Base-by-base conservation (phyloP, 345 rosid genomes). In the Barbarea vulgaris region DNA sequence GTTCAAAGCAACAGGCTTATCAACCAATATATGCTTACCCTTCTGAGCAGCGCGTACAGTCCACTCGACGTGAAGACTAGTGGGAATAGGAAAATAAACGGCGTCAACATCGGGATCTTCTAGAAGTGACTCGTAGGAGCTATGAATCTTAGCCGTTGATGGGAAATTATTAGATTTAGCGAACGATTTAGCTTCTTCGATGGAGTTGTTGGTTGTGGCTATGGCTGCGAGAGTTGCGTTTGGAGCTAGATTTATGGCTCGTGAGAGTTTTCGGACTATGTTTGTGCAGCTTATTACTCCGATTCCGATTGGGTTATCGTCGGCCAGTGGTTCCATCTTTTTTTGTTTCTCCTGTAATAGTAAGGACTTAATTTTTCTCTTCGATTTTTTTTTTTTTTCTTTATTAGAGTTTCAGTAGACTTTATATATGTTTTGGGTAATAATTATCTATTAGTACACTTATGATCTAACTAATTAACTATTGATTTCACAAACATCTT, bases 91-190 rank as follows among this genome's bases (percentile, higher is more conserved):
- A 24, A 89, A 12, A 42, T 91, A 93, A 36, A 89, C 86, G 70
- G 91, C 97, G 77, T 91, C 94, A 21, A 93, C 80, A 4, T 84
- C 83, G 0, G 88, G 84, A 75, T 91, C 98, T 60, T 89, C 87
- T 9, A 91, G 86, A 42, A 93, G 82, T 41, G 87, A 81, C 41
- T 88, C 94, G 74, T 87, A 88, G 36, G 98, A 91, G 73, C 87
- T 84, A 51, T 89, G 83, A 61, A 88, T 56, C 78, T 87, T 87
- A 31, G 87, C 74, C 3, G 76, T 81, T 0, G 89, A 64, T 1
- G 96, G 94, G 62, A 83, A 85, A 62, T 80, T 74, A 73, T 93
- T 93, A 44, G 85, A 86, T 42, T 59, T 70, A 14, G 94, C 93
- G 70, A 89, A 93, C 0, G 53, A 76, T 27, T 69, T 42, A 17